Evolutionary conservation across 2,329 filamentous ascomycete species (phyloP), one percentile per base, ranked within the genome.

Genomic region (Pseudocercospora crystallina): DNA sequence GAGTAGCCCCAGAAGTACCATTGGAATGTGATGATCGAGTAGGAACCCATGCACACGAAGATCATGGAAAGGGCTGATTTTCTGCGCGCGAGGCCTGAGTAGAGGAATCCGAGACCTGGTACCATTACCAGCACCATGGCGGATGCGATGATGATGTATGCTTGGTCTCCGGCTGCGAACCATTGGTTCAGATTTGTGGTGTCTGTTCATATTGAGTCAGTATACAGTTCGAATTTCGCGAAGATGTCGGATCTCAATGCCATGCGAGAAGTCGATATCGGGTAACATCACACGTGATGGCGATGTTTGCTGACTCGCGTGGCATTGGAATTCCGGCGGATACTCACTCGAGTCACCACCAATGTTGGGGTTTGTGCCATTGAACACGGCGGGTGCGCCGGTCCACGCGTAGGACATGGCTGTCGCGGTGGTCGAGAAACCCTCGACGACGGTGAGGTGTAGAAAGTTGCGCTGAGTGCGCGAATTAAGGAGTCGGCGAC

Each of bases 1-100:
- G 92, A 96, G 73, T 96, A 99, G 33, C 94, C 94, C 92, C 94
- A 97, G 72, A 99, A 96, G 68, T 96, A 97, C 94, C 94, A 99
- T 76, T 99, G 94, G 77, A 99, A 96, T 49, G 89, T 87, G 70
- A 96, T 80, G 68, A 97, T 85, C 41, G 89, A 91, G 69, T 87
- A 87, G 40, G 90, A 94, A 71, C 87, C 92, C 89, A 99, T 95
- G 75, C 87, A 90, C 11, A 92, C 90, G 90, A 91, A 97, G 67
- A 99, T 94, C 79, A 97, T 87, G 58, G 90, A 96, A 37, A 99
- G 81, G 29, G 94, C 94, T 5, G 94, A 97, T 78, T 99, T 99
- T 79, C 94, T 84, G 61, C 94, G 87, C n/a, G 94, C 92, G 61
- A 97, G 86, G 61, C 94, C 94, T 10, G 92, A 96, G 77, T 99